Percentiles rank a stretch among this genome's conserved stretches.
Evolutionary conservation across 176 grass and related monocot species (phyloP).

Genomic region (Phoenix roebelenii): DNA sequence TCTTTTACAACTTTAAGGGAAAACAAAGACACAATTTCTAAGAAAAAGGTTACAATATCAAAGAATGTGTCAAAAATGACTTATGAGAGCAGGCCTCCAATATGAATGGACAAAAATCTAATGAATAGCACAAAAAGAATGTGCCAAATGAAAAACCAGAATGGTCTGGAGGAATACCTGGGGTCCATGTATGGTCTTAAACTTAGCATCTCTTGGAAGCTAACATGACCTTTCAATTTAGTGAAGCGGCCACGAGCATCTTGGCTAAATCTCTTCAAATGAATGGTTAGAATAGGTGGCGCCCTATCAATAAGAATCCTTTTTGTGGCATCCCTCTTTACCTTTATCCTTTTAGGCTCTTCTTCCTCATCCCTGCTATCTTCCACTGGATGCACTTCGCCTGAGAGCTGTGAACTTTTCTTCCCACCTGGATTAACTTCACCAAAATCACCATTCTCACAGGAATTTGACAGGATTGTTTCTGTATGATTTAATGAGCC

Average conservation of each 20-base stretch:
- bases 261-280: slow-evolving; percentile 92
- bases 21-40: too few species aligned
- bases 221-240: slow-evolving; percentile 83
- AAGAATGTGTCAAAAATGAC: too few species aligned
- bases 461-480: not conserved
- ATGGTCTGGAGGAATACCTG: slow-evolving; percentile 38
- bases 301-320: slow-evolving; percentile 70
- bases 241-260: slow-evolving; percentile 63
- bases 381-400: slow-evolving; percentile 23
- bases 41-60: too few species aligned
- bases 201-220: slow-evolving; percentile 75
- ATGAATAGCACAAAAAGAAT: not conserved
- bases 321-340: slow-evolving; percentile 79
- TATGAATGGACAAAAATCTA: too few species aligned
- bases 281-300: slow-evolving; percentile 67
- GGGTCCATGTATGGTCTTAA: slow-evolving; percentile 59
- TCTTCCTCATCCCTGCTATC: slow-evolving; percentile 32
- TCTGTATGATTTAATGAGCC: not conserved
- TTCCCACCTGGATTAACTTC: slow-evolving; percentile 10
- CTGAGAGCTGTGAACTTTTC: slow-evolving; percentile 29
- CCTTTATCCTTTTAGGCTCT: slow-evolving; percentile 33
- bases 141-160: slow-evolving; percentile 1
- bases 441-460: not conserved
- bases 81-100: too few species aligned
- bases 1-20: too few species aligned